Evolutionary conservation across 352 stramenopile species (phyloP), one percentile per base, ranked within the genome.

Genomic region (Halophytophthora polymorphica): DNA sequence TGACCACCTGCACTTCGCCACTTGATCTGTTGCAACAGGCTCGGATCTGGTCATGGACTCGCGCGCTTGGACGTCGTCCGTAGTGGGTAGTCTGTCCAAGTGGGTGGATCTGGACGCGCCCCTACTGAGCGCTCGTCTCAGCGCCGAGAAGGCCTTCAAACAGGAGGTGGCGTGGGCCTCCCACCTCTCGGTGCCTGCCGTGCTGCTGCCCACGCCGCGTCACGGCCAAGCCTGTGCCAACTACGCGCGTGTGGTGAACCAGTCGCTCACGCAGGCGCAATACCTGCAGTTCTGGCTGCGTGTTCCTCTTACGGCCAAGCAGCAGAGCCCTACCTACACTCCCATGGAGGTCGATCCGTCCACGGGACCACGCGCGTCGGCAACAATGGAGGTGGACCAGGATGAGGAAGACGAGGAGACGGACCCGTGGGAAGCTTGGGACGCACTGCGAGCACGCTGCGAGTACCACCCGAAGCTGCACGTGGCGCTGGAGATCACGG

Each of bases 161-260:
- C 74, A 97, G 53, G 95, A 98, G 63, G 69, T 99, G 25, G 88
- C 92, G 43, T 99, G 96, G 95, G 95, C 92, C 18, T 93, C 83
- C 36, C 97, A 99, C 69, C 79, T 99, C 38, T 92, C 86, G 2
- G 83, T 99, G 25, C 77, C 93, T 2, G 92, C 96, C 13, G 89
- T 99, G n/a, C 73, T 99, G 48, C 68, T 98, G 21, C 96, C 95
- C 3, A 65, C 75, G 11, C 76, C 86, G 17, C 61, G 72, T 0
- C 54, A 73, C n/a, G 56, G 57, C 11, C 41, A 78, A 11, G 50
- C 58, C 14, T 80, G 71, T n/a, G 46, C 71, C 46, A 95, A 95
- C 40, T 98, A 98, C 62, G 85, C 88, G 36, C 77, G 83, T 23
- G 50, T 90, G 15, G 55, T 98, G 22, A 85, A 93, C 64, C 67